Conservation (phyloP, 805 yeast species). For the Isabelozyma pseudorhagii region DNA sequence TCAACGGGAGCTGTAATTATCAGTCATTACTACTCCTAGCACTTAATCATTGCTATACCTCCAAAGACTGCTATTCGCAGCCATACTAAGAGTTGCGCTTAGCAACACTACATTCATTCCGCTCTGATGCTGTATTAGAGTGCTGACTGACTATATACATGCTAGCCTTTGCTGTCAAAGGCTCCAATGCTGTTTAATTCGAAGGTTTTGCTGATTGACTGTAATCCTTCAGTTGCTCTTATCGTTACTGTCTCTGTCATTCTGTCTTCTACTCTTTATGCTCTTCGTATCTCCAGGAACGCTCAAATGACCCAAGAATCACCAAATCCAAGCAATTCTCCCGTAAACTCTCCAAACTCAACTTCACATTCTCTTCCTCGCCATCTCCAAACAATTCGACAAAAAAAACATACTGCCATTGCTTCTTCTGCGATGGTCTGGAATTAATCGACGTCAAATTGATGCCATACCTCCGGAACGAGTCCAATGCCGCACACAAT, state of each 20-base stretch:
- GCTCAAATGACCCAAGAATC: slow-evolving; percentile 52
- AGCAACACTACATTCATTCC: too few species aligned
- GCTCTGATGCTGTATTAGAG: too few species aligned
- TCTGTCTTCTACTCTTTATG: neutral
- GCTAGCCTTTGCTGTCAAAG: too few species aligned
- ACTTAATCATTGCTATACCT: too few species aligned
- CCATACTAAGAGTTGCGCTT: too few species aligned
- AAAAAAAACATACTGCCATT: slow-evolving; percentile 84
- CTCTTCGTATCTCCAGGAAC: neutral
- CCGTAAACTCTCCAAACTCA: slow-evolving; percentile 42
- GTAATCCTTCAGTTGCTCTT: too few species aligned
- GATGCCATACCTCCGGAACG: slow-evolving; percentile 52
- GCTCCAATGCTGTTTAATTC: too few species aligned
- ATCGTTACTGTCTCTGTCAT: neutral
- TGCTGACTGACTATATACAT: too few species aligned
- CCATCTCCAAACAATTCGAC: slow-evolving; percentile 59
- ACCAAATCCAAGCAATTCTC: slow-evolving; percentile 47
- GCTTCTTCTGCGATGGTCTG: slow-evolving; percentile 62
- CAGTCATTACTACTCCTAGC: too few species aligned
- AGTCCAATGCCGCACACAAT: slow-evolving; percentile 59
- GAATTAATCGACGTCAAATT: slow-evolving; percentile 73
- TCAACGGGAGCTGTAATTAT: too few species aligned
- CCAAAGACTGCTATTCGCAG: too few species aligned
- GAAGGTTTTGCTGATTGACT: too few species aligned
- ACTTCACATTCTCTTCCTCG: slow-evolving; percentile 18